phyloP scores from a whole-genome alignment of 192 early-diverging fungal species.

The Coemansia pectinata region DNA sequence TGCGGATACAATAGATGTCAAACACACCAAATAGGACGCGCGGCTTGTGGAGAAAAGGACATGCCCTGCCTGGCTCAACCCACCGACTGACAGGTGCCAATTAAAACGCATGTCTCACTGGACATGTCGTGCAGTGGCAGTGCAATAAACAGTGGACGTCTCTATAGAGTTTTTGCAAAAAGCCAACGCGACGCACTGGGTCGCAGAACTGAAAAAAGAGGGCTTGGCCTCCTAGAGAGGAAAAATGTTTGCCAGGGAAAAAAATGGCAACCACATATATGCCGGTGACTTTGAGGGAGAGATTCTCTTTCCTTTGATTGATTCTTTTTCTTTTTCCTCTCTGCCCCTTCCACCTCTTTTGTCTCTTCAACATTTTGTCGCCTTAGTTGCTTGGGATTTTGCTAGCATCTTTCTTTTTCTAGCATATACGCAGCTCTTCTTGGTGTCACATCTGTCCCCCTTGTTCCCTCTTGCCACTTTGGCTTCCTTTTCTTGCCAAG shows the following conservation, averaged over 20 bases:
- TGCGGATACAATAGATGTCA: background rate
- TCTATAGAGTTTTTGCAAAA: background rate
- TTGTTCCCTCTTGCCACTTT: slow-evolving; percentile 10
- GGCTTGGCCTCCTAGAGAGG: background rate
- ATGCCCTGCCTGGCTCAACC: background rate
- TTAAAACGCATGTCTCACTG: background rate
- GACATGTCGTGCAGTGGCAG: background rate
- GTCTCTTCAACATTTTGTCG: background rate
- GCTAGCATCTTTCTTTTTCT: background rate
- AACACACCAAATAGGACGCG: background rate
- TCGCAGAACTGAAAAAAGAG: background rate
- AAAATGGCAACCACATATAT: background rate
- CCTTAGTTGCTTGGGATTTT: background rate
- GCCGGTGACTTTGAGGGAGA: background rate
- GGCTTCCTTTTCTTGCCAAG: background rate
- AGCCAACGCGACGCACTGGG: background rate
- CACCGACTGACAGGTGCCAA: background rate
- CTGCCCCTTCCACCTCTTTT: background rate
- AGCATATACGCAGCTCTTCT: slow-evolving; percentile 9
- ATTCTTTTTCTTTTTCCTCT: background rate
- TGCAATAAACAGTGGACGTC: background rate
- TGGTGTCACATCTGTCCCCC: slow-evolving; percentile 7
- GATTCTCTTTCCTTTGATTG: background rate
- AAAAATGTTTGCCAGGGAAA: background rate
- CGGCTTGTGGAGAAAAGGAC: background rate